Base-by-base conservation (phyloP, 2,329 filamentous ascomycete species). In the Biscogniauxia mediterranea region DNA sequence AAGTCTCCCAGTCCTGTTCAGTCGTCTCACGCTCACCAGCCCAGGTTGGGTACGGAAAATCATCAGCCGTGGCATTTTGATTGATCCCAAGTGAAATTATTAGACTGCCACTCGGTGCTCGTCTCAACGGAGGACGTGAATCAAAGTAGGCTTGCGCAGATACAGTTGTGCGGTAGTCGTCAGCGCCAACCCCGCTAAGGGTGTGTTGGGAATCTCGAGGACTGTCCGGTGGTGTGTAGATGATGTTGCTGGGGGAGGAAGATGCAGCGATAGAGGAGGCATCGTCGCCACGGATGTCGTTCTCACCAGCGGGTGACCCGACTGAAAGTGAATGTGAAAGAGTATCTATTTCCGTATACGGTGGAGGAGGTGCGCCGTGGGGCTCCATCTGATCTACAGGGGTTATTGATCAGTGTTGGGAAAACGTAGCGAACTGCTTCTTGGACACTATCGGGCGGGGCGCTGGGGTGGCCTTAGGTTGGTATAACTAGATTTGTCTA, bases 311-410 rank as follows among this genome's bases (percentile, higher is more conserved):
- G 66, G 66, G 67, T 56, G 70, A 71, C 56, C 65, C 68, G 28
- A 75, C 75, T 3, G 80, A 73, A 55, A 75, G 75, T 2, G 80
- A 73, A 55, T 69, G 76, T 15, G 82, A 84, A 73, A 80, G 83
- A 46, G 83, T 79, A 69, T 86, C 84, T 17, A 81, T 85, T 71
- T 85, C 83, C 49, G 80, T 80, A 67, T 87, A 87, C 5, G 85
- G 84, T 4, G 83, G 83, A 51, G 83, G 84, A 20, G 83, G 81
- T 7, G 73, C 76, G 59, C 78, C 73, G 32, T 73, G 68, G 15
- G 59, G 63, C 58, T 70, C 73, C 66, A 73, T 73, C 38, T 46
- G 15, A 72, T 73, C 13, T 17, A n/a, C 38, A 46, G 6, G 38
- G 17, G 38, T 46, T 46, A n/a, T n/a, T 46, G 38, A 46, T 46